Percentiles rank a stretch among this genome's conserved stretches.
Conservation (phyloP, 225 moss, liverwort and hornwort genomes). For the Straminergon stramineum region DNA sequence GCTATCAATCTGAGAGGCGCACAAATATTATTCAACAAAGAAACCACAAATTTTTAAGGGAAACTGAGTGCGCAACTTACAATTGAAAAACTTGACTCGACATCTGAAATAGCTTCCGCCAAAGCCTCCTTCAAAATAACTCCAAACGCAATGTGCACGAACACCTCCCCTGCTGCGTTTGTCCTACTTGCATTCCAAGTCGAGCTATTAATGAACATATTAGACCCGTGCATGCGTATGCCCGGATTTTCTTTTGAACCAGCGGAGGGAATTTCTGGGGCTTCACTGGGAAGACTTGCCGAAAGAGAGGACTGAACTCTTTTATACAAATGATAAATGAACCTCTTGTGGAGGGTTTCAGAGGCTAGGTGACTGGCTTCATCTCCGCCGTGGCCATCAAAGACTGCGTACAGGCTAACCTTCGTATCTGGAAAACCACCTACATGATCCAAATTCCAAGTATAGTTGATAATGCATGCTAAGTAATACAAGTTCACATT, state of each 20-base stretch:
- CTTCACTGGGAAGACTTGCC: background rate
- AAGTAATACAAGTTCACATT: background rate
- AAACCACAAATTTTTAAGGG: background rate
- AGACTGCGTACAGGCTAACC: slow-evolving; percentile 63
- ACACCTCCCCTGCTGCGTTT: slow-evolving; percentile 14
- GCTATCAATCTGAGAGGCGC: background rate
- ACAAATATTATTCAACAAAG: background rate
- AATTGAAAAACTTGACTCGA: slow-evolving; percentile 49
- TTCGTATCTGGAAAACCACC: slow-evolving; percentile 25
- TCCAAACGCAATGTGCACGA: slow-evolving; percentile 28
- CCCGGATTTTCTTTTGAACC: background rate
- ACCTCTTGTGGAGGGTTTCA: slow-evolving; percentile 40
- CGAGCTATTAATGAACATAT: background rate
- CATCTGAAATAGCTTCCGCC: slow-evolving; percentile 46
- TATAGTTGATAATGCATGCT: background rate
- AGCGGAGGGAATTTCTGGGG: slow-evolving; percentile 13
- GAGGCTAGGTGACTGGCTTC: slow-evolving; percentile 75
- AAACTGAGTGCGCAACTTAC: slow-evolving; percentile 21
- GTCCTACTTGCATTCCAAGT: slow-evolving; percentile 11
- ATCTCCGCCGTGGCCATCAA: slow-evolving; percentile 78
- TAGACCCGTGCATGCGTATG: background rate
- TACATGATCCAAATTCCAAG: slow-evolving; percentile 13
- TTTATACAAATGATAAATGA: slow-evolving; percentile 40
- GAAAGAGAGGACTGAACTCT: slow-evolving; percentile 9
- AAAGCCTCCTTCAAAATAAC: slow-evolving; percentile 56